A percentile compares a stretch with the other conserved stretches of the same genome.
phyloP scores from a whole-genome alignment of 2,329 filamentous ascomycete genomes.

The Stemphylium lycopersici region DNA sequence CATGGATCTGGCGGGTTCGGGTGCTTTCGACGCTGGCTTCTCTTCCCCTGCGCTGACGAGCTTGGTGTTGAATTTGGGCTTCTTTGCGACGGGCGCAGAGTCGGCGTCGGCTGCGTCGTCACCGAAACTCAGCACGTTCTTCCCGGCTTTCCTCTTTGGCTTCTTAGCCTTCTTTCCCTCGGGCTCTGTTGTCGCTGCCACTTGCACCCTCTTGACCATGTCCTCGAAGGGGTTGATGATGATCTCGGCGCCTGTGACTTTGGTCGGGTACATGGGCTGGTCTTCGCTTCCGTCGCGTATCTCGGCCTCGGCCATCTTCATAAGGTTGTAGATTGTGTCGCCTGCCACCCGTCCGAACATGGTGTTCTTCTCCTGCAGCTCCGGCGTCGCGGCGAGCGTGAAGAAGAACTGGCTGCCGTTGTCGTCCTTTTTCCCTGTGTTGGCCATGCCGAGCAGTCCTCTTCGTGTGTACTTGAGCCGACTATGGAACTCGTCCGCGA shows the following conservation, averaged over 20 bases:
- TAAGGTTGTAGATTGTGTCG: constrained; percentile 93
- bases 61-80: constrained; percentile 78
- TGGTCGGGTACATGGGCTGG: constrained; percentile 83
- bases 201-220: constrained; percentile 72
- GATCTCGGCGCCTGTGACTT: constrained; percentile 75
- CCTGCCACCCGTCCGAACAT: constrained; percentile 91
- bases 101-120: constrained; percentile 66
- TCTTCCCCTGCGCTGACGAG: constrained; percentile 62
- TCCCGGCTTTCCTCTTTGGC: constrained; percentile 73
- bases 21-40: constrained; percentile 49
- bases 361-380: constrained; percentile 89
- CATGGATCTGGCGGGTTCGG: constrained; percentile 33
- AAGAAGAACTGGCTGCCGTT: constrained; percentile 99
- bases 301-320: constrained; percentile 91
- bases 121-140: constrained; percentile 79
- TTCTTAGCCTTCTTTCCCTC: constrained; percentile 56
- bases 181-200: constrained; percentile 57
- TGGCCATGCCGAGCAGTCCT: constrained; percentile 94
- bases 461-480: constrained; percentile 90
- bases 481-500: constrained; percentile 90
- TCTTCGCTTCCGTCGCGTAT: constrained; percentile 77
- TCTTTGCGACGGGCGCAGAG: constrained; percentile 68
- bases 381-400: constrained; percentile 80
- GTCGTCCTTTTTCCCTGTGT: constrained; percentile 75
- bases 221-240: constrained; percentile 82